These are phyloP conservation scores for Patellifolia procumbens DNA, from an alignment of 179 eudicot genomes.

Conservation along the genomic window DNA sequence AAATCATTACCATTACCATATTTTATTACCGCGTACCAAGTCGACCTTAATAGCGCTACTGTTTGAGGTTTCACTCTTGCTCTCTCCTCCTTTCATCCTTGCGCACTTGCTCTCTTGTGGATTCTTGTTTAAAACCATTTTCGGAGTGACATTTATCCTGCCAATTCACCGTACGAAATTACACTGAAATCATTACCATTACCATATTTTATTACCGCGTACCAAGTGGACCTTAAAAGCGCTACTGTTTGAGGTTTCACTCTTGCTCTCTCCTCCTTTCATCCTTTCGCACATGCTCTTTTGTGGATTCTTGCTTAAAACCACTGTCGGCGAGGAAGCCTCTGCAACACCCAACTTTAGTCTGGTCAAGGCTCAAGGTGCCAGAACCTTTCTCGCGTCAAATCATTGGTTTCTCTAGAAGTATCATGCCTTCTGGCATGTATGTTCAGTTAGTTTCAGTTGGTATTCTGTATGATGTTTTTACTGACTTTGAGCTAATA, in stretches of 20 bases:
- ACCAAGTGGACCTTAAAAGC: background rate
- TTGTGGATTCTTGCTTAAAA: background rate
- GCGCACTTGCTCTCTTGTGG: background rate
- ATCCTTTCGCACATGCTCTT: background rate
- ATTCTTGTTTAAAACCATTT: background rate
- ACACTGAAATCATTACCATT: no score
- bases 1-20: no score
- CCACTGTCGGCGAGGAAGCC: background rate
- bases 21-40: background rate
- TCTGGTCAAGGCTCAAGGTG: background rate
- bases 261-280: background rate
- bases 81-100: background rate
- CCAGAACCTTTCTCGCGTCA: background rate
- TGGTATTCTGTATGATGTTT: background rate
- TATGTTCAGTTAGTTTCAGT: background rate
- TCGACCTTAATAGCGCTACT: background rate
- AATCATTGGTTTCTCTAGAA: background rate
- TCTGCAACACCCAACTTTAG: background rate
- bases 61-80: background rate
- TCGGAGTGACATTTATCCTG: no score
- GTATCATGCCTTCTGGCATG: background rate
- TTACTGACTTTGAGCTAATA: background rate
- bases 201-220: background rate
- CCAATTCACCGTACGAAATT: no score
- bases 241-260: background rate